These are phyloP conservation scores for Oxyria digyna DNA, from an alignment of 148 eudicot genomes.

Conservation along the genomic window DNA sequence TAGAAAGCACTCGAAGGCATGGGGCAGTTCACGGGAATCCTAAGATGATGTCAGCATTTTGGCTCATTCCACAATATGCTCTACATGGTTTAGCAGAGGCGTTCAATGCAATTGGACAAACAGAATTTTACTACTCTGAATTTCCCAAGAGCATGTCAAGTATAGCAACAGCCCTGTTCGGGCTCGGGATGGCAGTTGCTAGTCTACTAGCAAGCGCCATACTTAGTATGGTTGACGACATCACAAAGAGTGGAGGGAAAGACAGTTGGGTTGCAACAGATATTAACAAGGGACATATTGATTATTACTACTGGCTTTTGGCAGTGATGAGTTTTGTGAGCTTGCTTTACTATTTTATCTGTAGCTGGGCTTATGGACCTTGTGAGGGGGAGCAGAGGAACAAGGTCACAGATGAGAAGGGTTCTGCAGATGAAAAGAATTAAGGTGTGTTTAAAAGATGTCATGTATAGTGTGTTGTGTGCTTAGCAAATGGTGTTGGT, in stretches of 20 bases:
- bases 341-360: slow-evolving; percentile 37
- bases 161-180: slow-evolving; percentile 39
- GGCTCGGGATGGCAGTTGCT: slow-evolving; percentile 59
- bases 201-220: slow-evolving; percentile 47
- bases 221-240: slow-evolving; percentile 27
- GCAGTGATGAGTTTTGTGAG: slow-evolving; percentile 45
- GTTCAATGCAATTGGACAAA: slow-evolving; percentile 54
- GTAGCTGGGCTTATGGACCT: slow-evolving; percentile 78
- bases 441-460: slow-evolving; percentile 12
- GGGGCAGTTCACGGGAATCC: slow-evolving; percentile 36
- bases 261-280: slow-evolving; percentile 60
- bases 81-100: slow-evolving; percentile 77
- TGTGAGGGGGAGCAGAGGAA: slow-evolving; percentile 22
- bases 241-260: slow-evolving; percentile 33
- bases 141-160: slow-evolving; percentile 87
- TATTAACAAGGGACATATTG: slow-evolving; percentile 64
- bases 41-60: slow-evolving; percentile 60
- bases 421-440: slow-evolving; percentile 7
- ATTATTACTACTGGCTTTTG: slow-evolving; percentile 66
- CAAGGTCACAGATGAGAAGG: slow-evolving; percentile 16
- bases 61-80: slow-evolving; percentile 42
- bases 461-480: slow-evolving; percentile 11
- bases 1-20: slow-evolving; percentile 43
- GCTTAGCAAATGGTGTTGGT: slow-evolving; percentile 18
- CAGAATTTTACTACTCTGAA: slow-evolving; percentile 72